Evolutionary conservation across 441 rosid genomes (phyloP), one percentile per base, ranked within the genome.

Genomic region (Eutrema salsugineum): DNA sequence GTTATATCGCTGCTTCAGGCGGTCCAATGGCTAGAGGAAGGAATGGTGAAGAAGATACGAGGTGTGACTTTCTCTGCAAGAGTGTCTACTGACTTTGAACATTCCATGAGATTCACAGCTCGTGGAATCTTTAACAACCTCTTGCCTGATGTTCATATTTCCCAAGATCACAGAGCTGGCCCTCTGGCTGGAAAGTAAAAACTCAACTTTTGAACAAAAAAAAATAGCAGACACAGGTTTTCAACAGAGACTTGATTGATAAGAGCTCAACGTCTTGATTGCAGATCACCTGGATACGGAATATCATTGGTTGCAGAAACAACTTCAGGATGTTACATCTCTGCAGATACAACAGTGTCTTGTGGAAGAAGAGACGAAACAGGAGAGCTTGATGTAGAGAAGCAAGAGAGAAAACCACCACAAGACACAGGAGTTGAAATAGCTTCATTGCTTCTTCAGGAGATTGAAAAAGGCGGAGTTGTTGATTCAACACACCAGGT

Each of bases 401-500:
- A 78, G 81, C 71, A 80, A 80, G 88, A 83, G 40, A 66, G 88
- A 76, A 68, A 39, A 47, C 93, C 96, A 62, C 83, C 94, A 5
- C 88, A 81, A 67, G 89, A 85, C 66, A 88, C 94, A 9, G 97
- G 97, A 6, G 88, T 75, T 83, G 85, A 86, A 72, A 76, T 83
- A 73, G 97, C 97, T 49, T 84, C 91, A 20, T 60, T 80, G 85
- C 93, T 94, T 54, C 99, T 90, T 54, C 79, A 87, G 17, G 96
- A 94, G 85, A 82, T 94, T 71, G 94, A 86, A 79, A 91, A 83
- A 73, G 97, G 97, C 33, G 99, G 99, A 76, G 97, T 94, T 40
- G 96, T 92, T 46, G 97, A 94, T 79, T 88, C 97, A 33, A 70
- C 96, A 35, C 97, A 92, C 79, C 97, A 90, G 96, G 97, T 94